A percentile compares a stretch with the other conserved stretches of the same genome.
These are phyloP conservation scores for Neurospora intermedia DNA, from an alignment of 495 filamentous ascomycete genomes.

Conservation along the genomic window DNA sequence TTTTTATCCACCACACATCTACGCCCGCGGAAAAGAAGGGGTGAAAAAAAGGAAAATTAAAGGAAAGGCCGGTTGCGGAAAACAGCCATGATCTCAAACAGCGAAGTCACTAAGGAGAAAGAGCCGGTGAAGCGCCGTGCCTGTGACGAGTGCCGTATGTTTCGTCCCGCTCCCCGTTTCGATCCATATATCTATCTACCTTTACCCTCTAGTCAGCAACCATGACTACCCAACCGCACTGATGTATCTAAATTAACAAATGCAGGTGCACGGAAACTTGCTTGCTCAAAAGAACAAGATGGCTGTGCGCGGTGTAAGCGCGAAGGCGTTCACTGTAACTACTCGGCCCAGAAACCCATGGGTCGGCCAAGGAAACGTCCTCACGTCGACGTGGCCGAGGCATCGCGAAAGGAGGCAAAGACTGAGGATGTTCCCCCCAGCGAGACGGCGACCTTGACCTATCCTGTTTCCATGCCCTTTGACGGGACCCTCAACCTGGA, in stretches of 20 bases:
- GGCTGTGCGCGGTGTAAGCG: constrained; percentile 46
- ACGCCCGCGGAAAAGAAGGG: background rate
- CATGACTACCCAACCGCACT: background rate
- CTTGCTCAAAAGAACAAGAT: constrained; percentile 46
- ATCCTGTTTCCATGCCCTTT: constrained; percentile 9
- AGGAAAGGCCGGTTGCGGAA: background rate
- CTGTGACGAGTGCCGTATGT: constrained; percentile 55
- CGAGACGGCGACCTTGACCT: background rate
- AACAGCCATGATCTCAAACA: background rate
- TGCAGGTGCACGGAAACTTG: constrained; percentile 48
- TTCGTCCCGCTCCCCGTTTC: background rate
- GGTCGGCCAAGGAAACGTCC: constrained; percentile 48
- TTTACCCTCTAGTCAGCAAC: background rate
- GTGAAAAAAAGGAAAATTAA: background rate
- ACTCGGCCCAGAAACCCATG: constrained; percentile 53
- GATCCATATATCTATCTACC: background rate
- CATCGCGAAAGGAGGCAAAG: constrained; percentile 1
- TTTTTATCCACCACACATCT: background rate
- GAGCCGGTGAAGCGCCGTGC: constrained; percentile 37
- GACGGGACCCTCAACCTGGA: constrained; percentile 17
- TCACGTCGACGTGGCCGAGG: constrained; percentile 22
- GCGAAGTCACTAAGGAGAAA: background rate
- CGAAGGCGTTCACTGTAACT: constrained; percentile 45
- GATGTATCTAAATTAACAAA: constrained; percentile 12
- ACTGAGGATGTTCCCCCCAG: background rate